phyloP scores from a whole-genome alignment of 768 basidiomycete genomes.

The Punctularia strigosozonata region DNA sequence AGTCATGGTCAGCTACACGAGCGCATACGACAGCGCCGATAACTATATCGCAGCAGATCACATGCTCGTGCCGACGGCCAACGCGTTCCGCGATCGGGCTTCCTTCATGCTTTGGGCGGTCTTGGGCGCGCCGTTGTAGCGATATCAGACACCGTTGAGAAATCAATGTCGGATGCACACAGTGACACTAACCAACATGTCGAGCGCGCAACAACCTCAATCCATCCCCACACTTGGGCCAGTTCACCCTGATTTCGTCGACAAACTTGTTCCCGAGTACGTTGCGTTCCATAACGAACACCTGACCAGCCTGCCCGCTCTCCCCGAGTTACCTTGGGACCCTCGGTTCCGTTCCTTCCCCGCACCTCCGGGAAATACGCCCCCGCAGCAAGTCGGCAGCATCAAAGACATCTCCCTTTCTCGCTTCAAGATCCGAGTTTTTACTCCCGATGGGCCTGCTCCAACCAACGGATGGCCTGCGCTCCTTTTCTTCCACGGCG shows the following conservation, averaged over 20 bases:
- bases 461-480: slow-evolving; percentile 58
- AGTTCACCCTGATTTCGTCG: slow-evolving; percentile 49
- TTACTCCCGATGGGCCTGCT: slow-evolving; percentile 41
- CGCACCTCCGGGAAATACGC: slow-evolving; percentile 44
- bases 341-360: slow-evolving; percentile 40
- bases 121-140: too few species aligned
- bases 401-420: slow-evolving; percentile 40
- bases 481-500: slow-evolving; percentile 67
- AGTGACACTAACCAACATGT: too few species aligned
- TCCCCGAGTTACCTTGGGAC: slow-evolving; percentile 52
- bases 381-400: slow-evolving; percentile 42
- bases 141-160: too few species aligned
- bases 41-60: too few species aligned
- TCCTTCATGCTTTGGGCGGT: too few species aligned
- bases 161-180: too few species aligned
- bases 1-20: background rate
- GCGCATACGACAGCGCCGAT: background rate
- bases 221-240: slow-evolving; percentile 41
- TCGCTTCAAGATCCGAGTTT: slow-evolving; percentile 46
- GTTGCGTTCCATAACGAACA: slow-evolving; percentile 44
- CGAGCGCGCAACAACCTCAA: slow-evolving; percentile 5
- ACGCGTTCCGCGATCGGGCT: too few species aligned
- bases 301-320: slow-evolving; percentile 32
- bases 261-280: slow-evolving; percentile 56
- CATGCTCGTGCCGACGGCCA: too few species aligned